These are phyloP conservation scores for Centrapalus pauciflorus DNA, from an alignment of 129 eudicot genomes.

Conservation along the genomic window DNA sequence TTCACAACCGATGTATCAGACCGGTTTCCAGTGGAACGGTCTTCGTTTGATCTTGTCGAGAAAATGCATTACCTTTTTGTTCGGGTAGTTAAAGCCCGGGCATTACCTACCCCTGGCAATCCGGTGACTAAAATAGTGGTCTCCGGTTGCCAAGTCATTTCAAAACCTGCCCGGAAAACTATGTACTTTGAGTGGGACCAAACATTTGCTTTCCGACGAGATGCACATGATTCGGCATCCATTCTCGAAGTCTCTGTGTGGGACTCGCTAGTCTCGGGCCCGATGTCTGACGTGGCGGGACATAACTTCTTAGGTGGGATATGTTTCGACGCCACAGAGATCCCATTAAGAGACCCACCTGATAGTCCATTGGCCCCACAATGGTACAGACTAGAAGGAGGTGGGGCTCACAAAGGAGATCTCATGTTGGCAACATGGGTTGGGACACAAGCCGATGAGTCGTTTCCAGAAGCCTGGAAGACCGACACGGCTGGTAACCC, in stretches of 20 bases:
- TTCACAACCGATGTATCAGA: conserved; percentile 62
- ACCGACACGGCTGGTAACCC: conserved; percentile 75
- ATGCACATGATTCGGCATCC: conserved; percentile 54
- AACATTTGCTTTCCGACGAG: conserved; percentile 73
- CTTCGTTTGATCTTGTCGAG: conserved; percentile 83
- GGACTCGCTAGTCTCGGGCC: conserved; percentile 47
- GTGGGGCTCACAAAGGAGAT: conserved; percentile 77
- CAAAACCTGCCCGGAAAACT: conserved; percentile 69
- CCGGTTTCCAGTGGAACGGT: conserved; percentile 45
- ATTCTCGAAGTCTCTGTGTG: conserved; percentile 85
- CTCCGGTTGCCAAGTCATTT: conserved; percentile 54
- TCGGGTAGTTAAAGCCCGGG: conserved; percentile 76
- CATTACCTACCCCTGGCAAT: conserved; percentile 56
- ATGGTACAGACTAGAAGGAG: conserved; percentile 95
- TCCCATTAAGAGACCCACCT: conserved; percentile 88
- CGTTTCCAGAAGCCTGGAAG: conserved; percentile 92
- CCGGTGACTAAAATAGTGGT: conserved; percentile 77
- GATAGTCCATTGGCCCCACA: conserved; percentile 98
- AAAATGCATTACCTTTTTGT: conserved; percentile 92
- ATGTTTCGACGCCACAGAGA: conserved; percentile 81
- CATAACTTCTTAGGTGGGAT: conserved; percentile 82
- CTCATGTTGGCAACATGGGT: conserved; percentile 98
- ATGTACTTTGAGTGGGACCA: conserved; percentile 91
- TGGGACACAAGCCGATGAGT: conserved; percentile 96
- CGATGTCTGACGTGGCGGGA: conserved; percentile 46